phyloP scores from a whole-genome alignment of 208 protist genomes.

The Tritrichomonas foetus region DNA sequence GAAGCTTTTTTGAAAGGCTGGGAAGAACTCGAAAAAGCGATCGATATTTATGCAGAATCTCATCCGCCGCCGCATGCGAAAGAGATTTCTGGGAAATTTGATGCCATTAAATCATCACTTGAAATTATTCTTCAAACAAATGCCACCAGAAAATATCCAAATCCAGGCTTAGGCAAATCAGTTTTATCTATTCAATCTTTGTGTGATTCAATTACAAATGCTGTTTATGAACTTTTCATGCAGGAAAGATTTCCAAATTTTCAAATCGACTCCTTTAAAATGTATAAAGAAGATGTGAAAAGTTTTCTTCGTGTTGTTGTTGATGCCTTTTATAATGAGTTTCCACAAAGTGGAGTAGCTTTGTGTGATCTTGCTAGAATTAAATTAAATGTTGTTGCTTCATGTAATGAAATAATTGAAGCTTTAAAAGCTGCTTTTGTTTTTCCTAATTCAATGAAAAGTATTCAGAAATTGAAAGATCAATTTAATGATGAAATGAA shows the following conservation, averaged over 20 bases:
- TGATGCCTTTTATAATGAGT: not conserved
- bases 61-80: not conserved
- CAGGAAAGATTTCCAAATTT: not conserved
- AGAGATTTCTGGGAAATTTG: not conserved
- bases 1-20: not conserved
- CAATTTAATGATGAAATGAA: not conserved
- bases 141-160: not conserved
- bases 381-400: not conserved
- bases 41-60: not conserved
- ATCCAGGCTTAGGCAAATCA: not conserved
- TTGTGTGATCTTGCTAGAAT: not conserved
- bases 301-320: not conserved
- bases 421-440: not conserved
- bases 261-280: not conserved
- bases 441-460: not conserved
- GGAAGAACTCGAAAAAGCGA: not conserved
- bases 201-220: not conserved
- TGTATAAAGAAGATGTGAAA: not conserved
- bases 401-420: conserved; percentile 28
- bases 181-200: not conserved
- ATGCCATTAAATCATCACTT: not conserved
- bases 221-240: not conserved
- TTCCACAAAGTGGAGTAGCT: not conserved
- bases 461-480: not conserved
- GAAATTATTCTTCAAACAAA: not conserved